Base-by-base conservation (phyloP, 768 basidiomycete species). In the Scleroderma bovista region DNA sequence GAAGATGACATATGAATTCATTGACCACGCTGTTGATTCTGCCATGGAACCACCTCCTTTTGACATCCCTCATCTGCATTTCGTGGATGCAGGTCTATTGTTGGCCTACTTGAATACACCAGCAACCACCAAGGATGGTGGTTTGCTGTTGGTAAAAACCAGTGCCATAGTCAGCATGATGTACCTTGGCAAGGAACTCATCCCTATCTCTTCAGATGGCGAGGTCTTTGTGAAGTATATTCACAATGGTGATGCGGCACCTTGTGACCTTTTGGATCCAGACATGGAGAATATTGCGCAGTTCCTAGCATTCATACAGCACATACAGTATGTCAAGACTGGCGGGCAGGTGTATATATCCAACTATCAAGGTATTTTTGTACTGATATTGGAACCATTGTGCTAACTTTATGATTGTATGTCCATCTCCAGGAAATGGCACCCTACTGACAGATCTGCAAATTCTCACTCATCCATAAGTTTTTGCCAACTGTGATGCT, bases 21-120 rank as follows among this genome's bases (percentile, higher is more conserved):
- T 57, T 20, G 47, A 54, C 20, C 29, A 5, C 31, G 8, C 33
- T n/a, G 7, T 56, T 1, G 8, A 6, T 2, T n/a, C 33, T 1
- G 19, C 49, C 2, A 13, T 11, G 6, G 22, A 33, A 16, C 24
- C 24, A 11, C 50, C 34, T 1, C 47, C 50, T 3, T 57, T 54
- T 5, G 17, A 37, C 2, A 54, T 57, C 10, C 56, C 56, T 23
- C 31, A 7, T 1, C 19, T 54, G 12, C 44, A 12, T 13, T 57
- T 57, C 24, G 31, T 57, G 1, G 42, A 54, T 3, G n/a, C n/a
- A n/a, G n/a, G n/a, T n/a, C n/a, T n/a, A n/a, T n/a, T n/a, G n/a
- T n/a, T n/a, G n/a, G n/a, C 38, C 3, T 44, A 44, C 26, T 20
- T 17, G 11, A 15, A 42, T 16, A 13, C 15, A 13, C 40, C 19